Evolutionary conservation across 108 stramenopile genomes (phyloP).

Genomic region (Fragilaria radians): DNA sequence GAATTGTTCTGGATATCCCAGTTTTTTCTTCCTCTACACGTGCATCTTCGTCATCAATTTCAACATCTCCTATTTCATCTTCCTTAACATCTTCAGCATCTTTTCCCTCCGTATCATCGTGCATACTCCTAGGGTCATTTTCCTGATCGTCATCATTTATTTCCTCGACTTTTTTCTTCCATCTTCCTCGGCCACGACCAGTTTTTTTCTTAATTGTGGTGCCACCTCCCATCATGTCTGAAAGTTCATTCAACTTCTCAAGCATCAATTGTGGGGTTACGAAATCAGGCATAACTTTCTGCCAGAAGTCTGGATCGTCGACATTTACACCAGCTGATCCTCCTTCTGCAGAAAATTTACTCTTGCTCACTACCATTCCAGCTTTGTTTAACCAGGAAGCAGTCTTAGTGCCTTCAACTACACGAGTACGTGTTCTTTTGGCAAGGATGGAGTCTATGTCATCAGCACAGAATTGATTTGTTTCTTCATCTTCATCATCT

Average conservation of each 20-base stretch:
- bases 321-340: constrained; percentile 73
- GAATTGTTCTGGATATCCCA: constrained; percentile 40
- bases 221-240: constrained; percentile 33
- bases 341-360: constrained; percentile 67
- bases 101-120: constrained; percentile 5
- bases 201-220: constrained; percentile 13
- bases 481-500: constrained; percentile 82
- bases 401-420: constrained; percentile 87
- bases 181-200: constrained; percentile 35
- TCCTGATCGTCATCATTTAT: constrained; percentile 22
- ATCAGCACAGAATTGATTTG: constrained; percentile 78
- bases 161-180: constrained; percentile 13
- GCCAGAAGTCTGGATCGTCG: constrained; percentile 93
- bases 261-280: constrained; percentile 78
- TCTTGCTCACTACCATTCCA: constrained; percentile 76
- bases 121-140: constrained; percentile 11
- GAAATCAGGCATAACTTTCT: constrained; percentile 93
- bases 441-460: constrained; percentile 89
- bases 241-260: constrained; percentile 45
- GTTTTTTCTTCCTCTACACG: constrained; percentile 12
- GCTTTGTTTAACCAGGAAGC: constrained; percentile 86
- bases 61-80: constrained; percentile 14
- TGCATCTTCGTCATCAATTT: constrained; percentile 16
- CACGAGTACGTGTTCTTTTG: constrained; percentile 78
- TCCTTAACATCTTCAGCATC: constrained; percentile 10